These are phyloP conservation scores for Logfia minima DNA, from an alignment of 129 eudicot genomes.

Conservation along the genomic window DNA sequence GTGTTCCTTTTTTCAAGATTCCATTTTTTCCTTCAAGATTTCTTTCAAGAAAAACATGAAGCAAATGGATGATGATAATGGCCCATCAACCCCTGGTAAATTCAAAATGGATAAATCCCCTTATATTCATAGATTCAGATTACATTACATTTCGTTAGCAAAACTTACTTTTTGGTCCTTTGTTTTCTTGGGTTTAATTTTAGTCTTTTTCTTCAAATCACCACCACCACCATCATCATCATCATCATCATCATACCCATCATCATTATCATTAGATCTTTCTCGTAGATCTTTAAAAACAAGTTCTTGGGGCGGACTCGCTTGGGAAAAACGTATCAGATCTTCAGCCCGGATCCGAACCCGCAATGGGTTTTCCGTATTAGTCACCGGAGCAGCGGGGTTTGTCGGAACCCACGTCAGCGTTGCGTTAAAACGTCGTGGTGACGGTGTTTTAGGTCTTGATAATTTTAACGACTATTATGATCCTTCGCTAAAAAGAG, in stretches of 20 bases:
- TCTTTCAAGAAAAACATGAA: conserved; percentile 25
- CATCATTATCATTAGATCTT: conserved; percentile 45
- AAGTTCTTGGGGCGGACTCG: conserved; percentile 55
- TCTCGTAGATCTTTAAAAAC: conserved; percentile 72
- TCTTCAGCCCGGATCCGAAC: conserved; percentile 61
- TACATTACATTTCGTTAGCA: conserved; percentile 44
- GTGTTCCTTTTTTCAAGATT: not conserved
- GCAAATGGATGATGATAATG: conserved; percentile 52
- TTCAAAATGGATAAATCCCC: conserved; percentile 66
- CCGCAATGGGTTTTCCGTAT: conserved; percentile 55
- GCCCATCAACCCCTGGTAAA: conserved; percentile 76
- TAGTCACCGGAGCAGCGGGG: conserved; percentile 89
- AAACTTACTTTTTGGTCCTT: conserved; percentile 77
- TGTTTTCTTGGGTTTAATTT: conserved; percentile 62
- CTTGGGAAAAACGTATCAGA: conserved; percentile 66
- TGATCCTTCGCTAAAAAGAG: conserved; percentile 67
- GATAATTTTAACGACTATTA: conserved; percentile 76
- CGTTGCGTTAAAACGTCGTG: conserved; percentile 69
- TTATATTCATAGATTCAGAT: conserved; percentile 40
- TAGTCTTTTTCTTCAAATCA: conserved; percentile 67
- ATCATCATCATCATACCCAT: conserved; percentile 27
- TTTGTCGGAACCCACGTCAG: conserved; percentile 88
- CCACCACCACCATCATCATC: conserved; percentile 31
- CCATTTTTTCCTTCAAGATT: not conserved
- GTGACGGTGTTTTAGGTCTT: conserved; percentile 79